Conservation (phyloP, 257 asterid genomes). For the Solanum lycopersicoides region DNA sequence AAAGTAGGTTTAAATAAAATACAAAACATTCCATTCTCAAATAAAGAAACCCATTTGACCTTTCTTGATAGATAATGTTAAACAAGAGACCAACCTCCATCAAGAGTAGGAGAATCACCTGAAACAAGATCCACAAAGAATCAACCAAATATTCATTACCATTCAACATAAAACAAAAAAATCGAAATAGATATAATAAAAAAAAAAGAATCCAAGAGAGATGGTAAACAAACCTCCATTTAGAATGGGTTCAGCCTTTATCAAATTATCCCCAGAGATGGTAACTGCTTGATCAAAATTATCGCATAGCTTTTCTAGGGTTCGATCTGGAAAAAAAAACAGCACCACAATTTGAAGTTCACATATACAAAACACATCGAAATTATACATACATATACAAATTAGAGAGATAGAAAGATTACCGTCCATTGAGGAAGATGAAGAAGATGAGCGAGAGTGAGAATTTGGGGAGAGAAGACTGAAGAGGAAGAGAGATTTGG, state of each 20-base stretch:
- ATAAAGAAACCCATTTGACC: neutral
- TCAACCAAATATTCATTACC: neutral
- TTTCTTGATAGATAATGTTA: neutral
- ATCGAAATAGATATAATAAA: neutral
- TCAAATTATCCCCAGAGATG: conserved; percentile 14
- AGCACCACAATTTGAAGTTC: neutral
- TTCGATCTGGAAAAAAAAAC: conserved; percentile 30
- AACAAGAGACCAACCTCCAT: conserved; percentile 9
- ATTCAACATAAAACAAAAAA: neutral
- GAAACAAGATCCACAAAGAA: neutral
- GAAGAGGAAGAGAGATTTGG: neutral
- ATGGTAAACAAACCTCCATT: conserved; percentile 8
- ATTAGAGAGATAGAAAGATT: neutral
- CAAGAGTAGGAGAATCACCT: conserved; percentile 14
- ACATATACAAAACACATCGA: neutral
- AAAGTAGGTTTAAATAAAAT: neutral
- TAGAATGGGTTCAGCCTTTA: neutral
- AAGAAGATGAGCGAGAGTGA: neutral
- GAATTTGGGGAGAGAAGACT: neutral
- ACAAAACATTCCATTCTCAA: neutral
- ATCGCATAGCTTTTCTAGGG: conserved; percentile 39
- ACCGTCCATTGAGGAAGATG: conserved; percentile 45
- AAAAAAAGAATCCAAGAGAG: neutral
- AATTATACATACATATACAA: neutral
- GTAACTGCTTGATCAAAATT: conserved; percentile 35